Evolutionary conservation across 78 protist species (phyloP), one percentile per base, ranked within the genome.

Genomic region (Blattamonas nauphoetae): DNA sequence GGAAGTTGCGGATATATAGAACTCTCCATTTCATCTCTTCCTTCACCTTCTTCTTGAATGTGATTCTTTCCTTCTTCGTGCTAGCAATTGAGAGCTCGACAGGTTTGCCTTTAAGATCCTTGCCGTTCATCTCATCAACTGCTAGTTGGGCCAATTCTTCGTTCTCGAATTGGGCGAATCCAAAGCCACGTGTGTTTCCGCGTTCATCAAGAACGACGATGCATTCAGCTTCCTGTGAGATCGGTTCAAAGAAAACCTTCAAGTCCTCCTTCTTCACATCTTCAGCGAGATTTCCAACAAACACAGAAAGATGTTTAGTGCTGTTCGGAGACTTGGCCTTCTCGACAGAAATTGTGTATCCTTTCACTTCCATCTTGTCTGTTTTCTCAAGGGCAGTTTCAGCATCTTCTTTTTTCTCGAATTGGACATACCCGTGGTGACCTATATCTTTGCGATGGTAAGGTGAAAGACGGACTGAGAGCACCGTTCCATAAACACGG

Each of bases 401-500:
- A 44, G 84, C 84, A 80, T 80, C 82, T 80, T 80, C 45, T 80
- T 80, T 42, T 6, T 6, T 42, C 45, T 80, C 33, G 11, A 32
- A 80, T 36, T 80, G 84, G 11, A 80, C 84, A 80, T 80, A 80
- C 6, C 84, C 84, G 11, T 80, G 45, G 6, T 6, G 41, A 55
- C 71, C 38, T 55, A 11, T 21, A 29, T 55, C 21, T 21, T 55
- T 55, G 11, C 71, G 11, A 55, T 55, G 11, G 21, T 29, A 55
- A 29, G 11, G 38, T 29, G 71, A 55, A 55, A 55, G 38, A 55
- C 71, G 71, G 71, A 11, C 11, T 21, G 71, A 55, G 38, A 55
- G 21, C 11, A 55, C 21, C 21, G 71, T 55, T 55, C 71, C 71
- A 55, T 21, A 55, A 55, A 29, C 71, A 21, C 71, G 11, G 71